Base-by-base conservation (phyloP, 148 eudicot genomes). In the Drosera capensis region DNA sequence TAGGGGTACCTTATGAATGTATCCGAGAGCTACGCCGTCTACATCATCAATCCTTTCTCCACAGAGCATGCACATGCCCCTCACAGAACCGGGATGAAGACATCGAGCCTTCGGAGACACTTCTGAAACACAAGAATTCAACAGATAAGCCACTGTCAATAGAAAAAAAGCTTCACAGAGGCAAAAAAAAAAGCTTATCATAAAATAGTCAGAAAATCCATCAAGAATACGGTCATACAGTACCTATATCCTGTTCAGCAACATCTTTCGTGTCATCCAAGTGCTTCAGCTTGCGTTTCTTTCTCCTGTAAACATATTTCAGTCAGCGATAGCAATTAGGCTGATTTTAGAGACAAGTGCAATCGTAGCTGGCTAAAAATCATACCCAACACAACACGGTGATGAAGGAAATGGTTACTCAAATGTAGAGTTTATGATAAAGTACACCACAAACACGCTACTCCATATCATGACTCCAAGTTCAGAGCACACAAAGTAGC, bases 1-100 rank as follows among this genome's bases (percentile, higher is more conserved):
- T 38, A 48, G 34, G 25, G 16, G 30, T 58, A 88, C 94, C 95
- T 88, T 68, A 25, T 80, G 76, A 48, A 86, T 82, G 62, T 82
- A 86, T 3, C 71, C 66, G 52, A 82, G 58, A 50, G 75, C 66
- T 51, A 82, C 84, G 45, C 82, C 85, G 50, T 63, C 58, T 8
- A 62, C 71, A 55, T 63, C 72, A 44, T 74, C 86, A 45, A 56
- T 40, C 40, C 19, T 67, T 58, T 71, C 55, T 48, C 86, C 90
- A 63, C 95, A 85, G 20, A 39, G 30, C 30, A 64, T 59, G 45
- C 74, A 69, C 58, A 69, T 46, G 26, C 49, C 70, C 44, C 48
- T 44, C 23, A 64, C 23, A 29, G 47, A 65, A 30, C 74, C 74
- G 43, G 66, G 66, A 39, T 69, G 74, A 20, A 52, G 39, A 64